Conservation (phyloP, 768 basidiomycete genomes). For the Lyophyllum decastes region DNA sequence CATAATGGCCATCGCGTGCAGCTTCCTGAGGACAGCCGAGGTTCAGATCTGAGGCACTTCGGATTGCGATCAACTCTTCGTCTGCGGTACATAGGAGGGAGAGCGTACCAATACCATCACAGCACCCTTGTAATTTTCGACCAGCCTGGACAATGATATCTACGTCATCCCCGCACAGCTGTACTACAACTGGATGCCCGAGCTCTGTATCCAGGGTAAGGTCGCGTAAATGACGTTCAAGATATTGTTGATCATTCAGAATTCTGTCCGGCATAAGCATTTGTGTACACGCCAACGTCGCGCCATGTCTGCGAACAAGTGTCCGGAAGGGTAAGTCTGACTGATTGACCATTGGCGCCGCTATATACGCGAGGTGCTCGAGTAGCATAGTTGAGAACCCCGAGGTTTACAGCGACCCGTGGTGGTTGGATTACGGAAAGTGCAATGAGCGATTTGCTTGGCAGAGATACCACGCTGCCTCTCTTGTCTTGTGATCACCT, state of each 20-base stretch:
- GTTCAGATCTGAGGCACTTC: constrained; percentile 61
- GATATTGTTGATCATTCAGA: constrained; percentile 63
- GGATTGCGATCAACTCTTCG: constrained; percentile 2
- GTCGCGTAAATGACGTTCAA: constrained; percentile 63
- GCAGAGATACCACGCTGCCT: constrained; percentile 1
- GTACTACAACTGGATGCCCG: constrained; percentile 61
- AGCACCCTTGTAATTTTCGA: constrained; percentile 54
- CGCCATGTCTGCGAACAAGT: constrained; percentile 60
- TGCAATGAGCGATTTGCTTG: background rate
- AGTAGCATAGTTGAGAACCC: constrained; percentile 12
- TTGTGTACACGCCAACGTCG: constrained; percentile 73
- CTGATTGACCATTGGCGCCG: constrained; percentile 81
- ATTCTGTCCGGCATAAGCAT: constrained; percentile 71
- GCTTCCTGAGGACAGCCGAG: constrained; percentile 79
- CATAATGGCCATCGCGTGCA: constrained; percentile 67
- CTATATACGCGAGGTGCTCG: constrained; percentile 41
- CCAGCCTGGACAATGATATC: constrained; percentile 61
- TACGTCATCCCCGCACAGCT: constrained; percentile 75
- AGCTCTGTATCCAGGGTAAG: constrained; percentile 35
- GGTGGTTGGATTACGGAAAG: background rate
- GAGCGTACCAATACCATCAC: constrained; percentile 68
- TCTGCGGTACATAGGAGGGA: background rate
- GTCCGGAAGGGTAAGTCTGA: constrained; percentile 76
- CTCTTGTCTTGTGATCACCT: background rate
- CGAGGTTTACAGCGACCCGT: background rate